A percentile compares a stretch with the other conserved stretches of the same genome.
Conservation (phyloP, 176 grass and related monocot genomes). For the Carex littledalei region DNA sequence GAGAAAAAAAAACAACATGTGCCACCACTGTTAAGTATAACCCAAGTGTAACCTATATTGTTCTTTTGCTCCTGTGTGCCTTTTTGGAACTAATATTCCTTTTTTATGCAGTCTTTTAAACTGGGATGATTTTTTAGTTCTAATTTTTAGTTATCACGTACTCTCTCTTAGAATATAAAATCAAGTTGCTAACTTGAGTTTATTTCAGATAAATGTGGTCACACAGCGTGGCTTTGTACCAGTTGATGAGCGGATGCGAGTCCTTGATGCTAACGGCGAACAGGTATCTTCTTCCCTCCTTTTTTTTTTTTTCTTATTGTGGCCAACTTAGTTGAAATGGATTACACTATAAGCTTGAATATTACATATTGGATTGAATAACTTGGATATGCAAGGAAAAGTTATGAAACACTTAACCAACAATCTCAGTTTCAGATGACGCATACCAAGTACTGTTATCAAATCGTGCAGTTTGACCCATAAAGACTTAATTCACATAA, state of each 20-base stretch:
- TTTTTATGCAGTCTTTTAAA: neutral
- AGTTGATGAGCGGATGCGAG: slow-evolving; percentile 89
- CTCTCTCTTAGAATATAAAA: neutral
- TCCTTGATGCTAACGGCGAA: slow-evolving; percentile 71
- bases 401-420: neutral
- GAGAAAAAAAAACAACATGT: neutral
- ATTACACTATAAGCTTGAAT: neutral
- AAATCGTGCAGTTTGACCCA: neutral
- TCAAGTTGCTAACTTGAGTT: slow-evolving; percentile 8
- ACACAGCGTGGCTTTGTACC: slow-evolving; percentile 92
- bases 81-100: neutral
- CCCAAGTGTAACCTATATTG: neutral
- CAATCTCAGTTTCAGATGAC: neutral
- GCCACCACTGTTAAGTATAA: neutral
- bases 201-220: slow-evolving; percentile 68
- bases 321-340: neutral
- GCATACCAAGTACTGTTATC: neutral
- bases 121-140: neutral
- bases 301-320: neutral
- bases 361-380: neutral
- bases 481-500: neutral
- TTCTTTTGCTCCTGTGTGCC: neutral
- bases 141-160: neutral
- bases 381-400: neutral
- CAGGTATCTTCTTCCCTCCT: slow-evolving; percentile 40